These are phyloP conservation scores for Globisporangium alternatum DNA, from an alignment of 352 stramenopile genomes.

Conservation along the genomic window DNA sequence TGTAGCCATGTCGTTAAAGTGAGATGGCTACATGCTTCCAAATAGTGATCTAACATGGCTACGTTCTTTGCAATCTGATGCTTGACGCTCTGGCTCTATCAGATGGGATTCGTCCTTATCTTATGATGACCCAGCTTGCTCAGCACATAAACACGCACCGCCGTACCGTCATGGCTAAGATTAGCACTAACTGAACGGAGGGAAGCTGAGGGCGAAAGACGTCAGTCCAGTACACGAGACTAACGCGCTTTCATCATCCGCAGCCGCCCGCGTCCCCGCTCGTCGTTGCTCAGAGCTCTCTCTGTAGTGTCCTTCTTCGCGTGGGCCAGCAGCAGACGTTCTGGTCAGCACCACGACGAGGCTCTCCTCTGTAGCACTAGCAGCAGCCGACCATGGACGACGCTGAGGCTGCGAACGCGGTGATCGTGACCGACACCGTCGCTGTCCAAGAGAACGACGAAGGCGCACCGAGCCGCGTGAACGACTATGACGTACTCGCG, in stretches of 20 bases:
- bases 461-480: slow-evolving; percentile 62
- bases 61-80: not conserved
- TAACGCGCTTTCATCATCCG: too few relatives aligned
- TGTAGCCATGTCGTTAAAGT: not conserved
- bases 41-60: not conserved
- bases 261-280: too few relatives aligned
- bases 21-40: too few relatives aligned
- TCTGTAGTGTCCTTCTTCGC: not conserved
- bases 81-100: not conserved
- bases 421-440: slow-evolving; percentile 66
- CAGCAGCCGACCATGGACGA: not conserved
- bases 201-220: not conserved
- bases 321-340: too few relatives aligned
- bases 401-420: slow-evolving; percentile 11
- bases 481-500: slow-evolving; percentile 60
- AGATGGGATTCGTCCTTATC: not conserved
- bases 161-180: not conserved
- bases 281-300: too few relatives aligned
- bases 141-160: not conserved
- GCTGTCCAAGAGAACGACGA: slow-evolving; percentile 61
- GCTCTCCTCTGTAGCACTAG: too few relatives aligned
- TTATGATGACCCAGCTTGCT: not conserved
- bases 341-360: not conserved
- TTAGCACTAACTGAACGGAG: not conserved
- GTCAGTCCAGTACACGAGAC: not conserved